Evolutionary conservation across 139 green algal genomes (phyloP).

Genomic region (Desmodesmus armatus): DNA sequence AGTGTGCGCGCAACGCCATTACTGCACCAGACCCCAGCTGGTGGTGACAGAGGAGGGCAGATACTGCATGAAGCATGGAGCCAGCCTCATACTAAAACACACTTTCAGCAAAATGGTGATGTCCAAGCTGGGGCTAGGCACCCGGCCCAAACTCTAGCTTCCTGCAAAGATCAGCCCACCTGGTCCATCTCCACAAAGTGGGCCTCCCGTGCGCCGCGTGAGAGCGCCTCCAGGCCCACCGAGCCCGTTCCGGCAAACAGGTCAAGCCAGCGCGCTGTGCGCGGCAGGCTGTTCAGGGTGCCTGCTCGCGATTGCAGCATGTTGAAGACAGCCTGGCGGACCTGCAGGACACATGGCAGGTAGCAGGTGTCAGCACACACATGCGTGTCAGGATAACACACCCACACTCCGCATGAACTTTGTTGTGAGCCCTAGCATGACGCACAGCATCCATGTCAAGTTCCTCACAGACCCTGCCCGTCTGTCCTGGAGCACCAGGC

Average conservation of each 20-base stretch:
- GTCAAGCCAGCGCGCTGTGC: slow-evolving; percentile 80
- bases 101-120: neutral
- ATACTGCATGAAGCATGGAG: neutral
- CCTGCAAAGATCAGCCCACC: slow-evolving; percentile 86
- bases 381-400: too few species aligned
- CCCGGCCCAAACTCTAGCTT: too few species aligned
- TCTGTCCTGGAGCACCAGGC: too few species aligned
- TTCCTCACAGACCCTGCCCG: too few species aligned
- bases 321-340: slow-evolving; percentile 83
- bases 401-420: too few species aligned
- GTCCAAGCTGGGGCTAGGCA: neutral
- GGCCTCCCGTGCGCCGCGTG: slow-evolving; percentile 61
- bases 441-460: too few species aligned
- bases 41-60: neutral
- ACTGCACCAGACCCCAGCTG: neutral
- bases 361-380: too few species aligned
- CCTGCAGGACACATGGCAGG: too few species aligned
- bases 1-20: neutral
- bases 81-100: neutral
- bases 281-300: slow-evolving; percentile 51
- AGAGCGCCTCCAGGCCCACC: slow-evolving; percentile 76
- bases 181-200: slow-evolving; percentile 95
- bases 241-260: slow-evolving; percentile 84
- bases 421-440: too few species aligned
- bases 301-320: slow-evolving; percentile 74